These are phyloP conservation scores for Beauveria pseudobassiana DNA, from an alignment of 2,329 filamentous ascomycete genomes.

Conservation along the genomic window DNA sequence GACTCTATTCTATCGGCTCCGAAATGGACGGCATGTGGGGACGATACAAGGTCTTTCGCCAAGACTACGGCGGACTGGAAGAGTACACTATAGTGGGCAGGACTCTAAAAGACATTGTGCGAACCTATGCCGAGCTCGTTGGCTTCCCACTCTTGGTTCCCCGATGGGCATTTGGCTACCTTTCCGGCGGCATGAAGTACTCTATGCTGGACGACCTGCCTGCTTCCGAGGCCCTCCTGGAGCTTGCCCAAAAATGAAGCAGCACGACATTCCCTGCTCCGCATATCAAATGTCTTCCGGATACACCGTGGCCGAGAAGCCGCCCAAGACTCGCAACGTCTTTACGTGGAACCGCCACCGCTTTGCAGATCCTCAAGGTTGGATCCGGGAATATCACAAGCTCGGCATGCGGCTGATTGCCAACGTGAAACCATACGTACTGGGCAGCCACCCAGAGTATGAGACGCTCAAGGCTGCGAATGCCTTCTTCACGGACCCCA, in stretches of 20 bases:
- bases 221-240: constrained; percentile 51
- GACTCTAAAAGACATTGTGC: constrained; percentile 59
- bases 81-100: constrained; percentile 62
- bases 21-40: constrained; percentile 74
- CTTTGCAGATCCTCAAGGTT: constrained; percentile 60
- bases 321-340: constrained; percentile 64
- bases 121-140: constrained; percentile 58
- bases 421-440: constrained; percentile 67
- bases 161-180: constrained; percentile 65
- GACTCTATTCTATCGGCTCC: constrained; percentile 58
- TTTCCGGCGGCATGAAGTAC: constrained; percentile 56
- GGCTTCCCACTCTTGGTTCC: constrained; percentile 62
- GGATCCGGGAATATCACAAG: constrained; percentile 53
- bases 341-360: constrained; percentile 65
- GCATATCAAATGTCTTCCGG: constrained; percentile 68
- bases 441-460: constrained; percentile 61
- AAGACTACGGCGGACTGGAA: constrained; percentile 65
- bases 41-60: constrained; percentile 65
- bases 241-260: constrained; percentile 54
- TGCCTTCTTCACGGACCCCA: constrained; percentile 57
- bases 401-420: constrained; percentile 60
- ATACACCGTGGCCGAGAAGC: constrained; percentile 59
- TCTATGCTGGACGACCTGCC: constrained; percentile 41
- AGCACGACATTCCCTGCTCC: constrained; percentile 62
- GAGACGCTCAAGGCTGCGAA: constrained; percentile 47